Evolutionary conservation across 2,329 filamentous ascomycete species (phyloP), one percentile per base, ranked within the genome.

Genomic region (Lasiodiplodia gonubiensis): DNA sequence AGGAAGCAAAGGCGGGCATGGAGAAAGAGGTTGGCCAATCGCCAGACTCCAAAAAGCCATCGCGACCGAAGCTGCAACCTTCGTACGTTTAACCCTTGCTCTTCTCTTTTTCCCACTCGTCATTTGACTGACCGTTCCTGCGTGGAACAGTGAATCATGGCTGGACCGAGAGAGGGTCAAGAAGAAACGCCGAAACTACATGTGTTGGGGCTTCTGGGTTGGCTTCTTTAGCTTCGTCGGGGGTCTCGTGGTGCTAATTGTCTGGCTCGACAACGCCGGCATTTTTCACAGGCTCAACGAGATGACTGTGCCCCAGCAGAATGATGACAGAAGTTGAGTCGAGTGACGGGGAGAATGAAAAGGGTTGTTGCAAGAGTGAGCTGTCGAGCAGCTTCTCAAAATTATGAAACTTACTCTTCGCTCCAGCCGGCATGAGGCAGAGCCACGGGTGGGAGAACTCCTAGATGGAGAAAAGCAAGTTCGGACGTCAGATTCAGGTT

Each of bases 141-240:
- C 59, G 10, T 27, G 11, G 6, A 23, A 69, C 70, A 87, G 85
- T 67, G 78, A 84, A 70, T 81, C 80, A 63, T 88, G 86, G 86
- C 84, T 88, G 37, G 79, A 79, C 42, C 77, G 78, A 7, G 81
- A 88, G 75, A 77, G 79, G 18, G 75, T 75, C 59, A 88, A 88
- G 71, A 78, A 78, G 66, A 72, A 75, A 4, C 81, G 80, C 55
- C 79, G 83, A 11, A 81, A 81, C 25, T 80, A 80, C 63, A 79
- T 87, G 63, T 85, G 82, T 71, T 83, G 79, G 76, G 69, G 71
- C 16, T 85, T 84, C 72, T 85, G 82, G 83, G 67, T 81, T 2
- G 70, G 71, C n/a, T 76, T 84, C 60, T 70, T 82, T n/a, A 75
- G 80, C 2, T 64, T 86, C 11, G 76, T 85, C 0, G 80, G 79